Conservation (phyloP, 352 stramenopile genomes). For the Phytophthora aleatoria region DNA sequence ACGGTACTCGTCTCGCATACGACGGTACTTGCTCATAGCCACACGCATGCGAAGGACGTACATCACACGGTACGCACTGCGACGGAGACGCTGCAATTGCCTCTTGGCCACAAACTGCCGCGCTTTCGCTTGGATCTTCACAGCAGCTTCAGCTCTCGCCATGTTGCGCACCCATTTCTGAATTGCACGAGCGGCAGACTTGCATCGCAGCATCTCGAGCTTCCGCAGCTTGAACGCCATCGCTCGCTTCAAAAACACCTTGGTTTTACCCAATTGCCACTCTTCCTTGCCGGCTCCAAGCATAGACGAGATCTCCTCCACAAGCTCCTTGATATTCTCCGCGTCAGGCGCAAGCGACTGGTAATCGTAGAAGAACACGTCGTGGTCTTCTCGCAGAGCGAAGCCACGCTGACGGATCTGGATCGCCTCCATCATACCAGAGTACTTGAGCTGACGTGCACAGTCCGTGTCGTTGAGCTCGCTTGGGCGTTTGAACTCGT, state of each 20-base stretch:
- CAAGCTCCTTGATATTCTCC: constrained; percentile 84
- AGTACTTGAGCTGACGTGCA: constrained; percentile 91
- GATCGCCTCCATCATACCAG: constrained; percentile 92
- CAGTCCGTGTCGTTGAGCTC: constrained; percentile 85
- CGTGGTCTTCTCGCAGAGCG: constrained; percentile 86
- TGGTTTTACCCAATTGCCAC: constrained; percentile 89
- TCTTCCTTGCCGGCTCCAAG: constrained; percentile 87
- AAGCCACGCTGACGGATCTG: constrained; percentile 91
- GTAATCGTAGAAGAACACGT: constrained; percentile 93
- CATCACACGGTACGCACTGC: constrained; percentile 67
- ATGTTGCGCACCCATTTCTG: constrained; percentile 86
- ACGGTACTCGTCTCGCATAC: constrained; percentile 54
- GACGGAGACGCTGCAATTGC: constrained; percentile 51
- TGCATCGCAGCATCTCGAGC: constrained; percentile 80
- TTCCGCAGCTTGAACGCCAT: constrained; percentile 86
- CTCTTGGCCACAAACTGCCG: constrained; percentile 73
- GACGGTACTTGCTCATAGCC: constrained; percentile 67
- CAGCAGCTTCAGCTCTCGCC: constrained; percentile 53
- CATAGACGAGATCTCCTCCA: constrained; percentile 86
- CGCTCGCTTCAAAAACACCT: constrained; percentile 85
- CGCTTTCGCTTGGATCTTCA: constrained; percentile 76
- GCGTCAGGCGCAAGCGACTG: constrained; percentile 83
- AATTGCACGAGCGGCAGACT: constrained; percentile 79
- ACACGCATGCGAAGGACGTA: constrained; percentile 63
- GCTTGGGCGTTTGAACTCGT: constrained; percentile 80